Base-by-base conservation (phyloP, 2,329 filamentous ascomycete species). In the Clarireedia paspali region DNA sequence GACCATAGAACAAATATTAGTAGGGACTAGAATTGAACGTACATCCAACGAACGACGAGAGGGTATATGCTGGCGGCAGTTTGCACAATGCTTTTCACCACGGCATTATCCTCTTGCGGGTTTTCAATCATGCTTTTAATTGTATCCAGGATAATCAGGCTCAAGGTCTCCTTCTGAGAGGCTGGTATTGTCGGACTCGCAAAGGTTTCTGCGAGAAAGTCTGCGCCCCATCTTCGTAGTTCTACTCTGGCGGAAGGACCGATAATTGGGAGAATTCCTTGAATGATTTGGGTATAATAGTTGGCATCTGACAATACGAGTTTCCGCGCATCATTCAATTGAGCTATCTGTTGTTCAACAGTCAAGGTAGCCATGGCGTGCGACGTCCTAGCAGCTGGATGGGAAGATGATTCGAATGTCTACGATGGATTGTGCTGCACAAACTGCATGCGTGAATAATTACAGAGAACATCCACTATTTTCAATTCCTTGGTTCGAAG, bases 201-300 rank as follows among this genome's bases (percentile, higher is more conserved):
- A 74, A 99, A 97, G 2, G 91, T 91, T 75, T 99, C 94, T 56
- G 92, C 91, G 45, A 99, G 78, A 69, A 99, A 99, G 59, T 96
- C 91, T 60, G 91, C 87, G 26, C 92, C 94, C 94, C 94, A 99
- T 86, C 91, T 79, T 72, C 91, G 87, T 66, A 97, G 76, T 72
- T 95, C 89, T 56, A 96, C 74, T 59, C 83, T 80, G 61, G 89
- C 81, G 62, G 80, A 78, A 51, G 87, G 82, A 59, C 86, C 85
- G 71, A 96, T 88, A 66, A 97, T 91, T 55, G 91, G 91, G n/a
- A 97, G 76, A 60, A 97, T 90, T 48, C 90, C 91, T 68, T 89
- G 88, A 60, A 99, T 86, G 69, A 99, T 92, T 71, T 89, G 89
- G 50, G 87, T 85, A 72, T 97, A 99, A 74, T 95, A 90, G 68